phyloP scores from a whole-genome alignment of 208 protist species.

The Leishmania mexicana region DNA sequence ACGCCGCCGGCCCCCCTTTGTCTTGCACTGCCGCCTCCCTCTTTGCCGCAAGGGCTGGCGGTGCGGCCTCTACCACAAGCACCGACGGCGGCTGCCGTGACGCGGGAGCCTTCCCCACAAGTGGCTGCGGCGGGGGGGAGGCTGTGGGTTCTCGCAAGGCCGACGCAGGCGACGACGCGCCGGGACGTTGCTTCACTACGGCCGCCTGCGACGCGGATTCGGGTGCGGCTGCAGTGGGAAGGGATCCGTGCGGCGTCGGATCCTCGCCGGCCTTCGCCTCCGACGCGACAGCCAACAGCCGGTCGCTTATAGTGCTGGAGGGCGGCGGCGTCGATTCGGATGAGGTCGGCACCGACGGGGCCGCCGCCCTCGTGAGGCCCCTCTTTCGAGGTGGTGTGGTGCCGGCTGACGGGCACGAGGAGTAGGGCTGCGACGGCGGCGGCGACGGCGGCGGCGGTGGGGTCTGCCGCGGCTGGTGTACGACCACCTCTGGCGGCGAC shows the following conservation, averaged over 20 bases:
- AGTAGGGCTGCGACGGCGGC: neutral
- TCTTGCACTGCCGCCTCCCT: neutral
- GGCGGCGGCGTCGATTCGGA: neutral
- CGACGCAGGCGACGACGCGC: neutral
- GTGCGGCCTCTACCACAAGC: neutral
- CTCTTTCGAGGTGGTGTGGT: neutral
- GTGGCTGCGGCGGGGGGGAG: neutral
- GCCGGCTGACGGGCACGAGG: neutral
- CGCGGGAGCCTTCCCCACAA: neutral
- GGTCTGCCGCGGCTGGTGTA: neutral
- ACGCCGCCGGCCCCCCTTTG: neutral
- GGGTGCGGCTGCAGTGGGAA: neutral
- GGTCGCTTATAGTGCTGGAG: neutral
- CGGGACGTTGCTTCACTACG: constrained; percentile 6
- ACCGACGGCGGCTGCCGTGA: neutral
- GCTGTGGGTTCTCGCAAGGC: too few species aligned
- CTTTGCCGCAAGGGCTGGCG: neutral
- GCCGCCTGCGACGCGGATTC: constrained; percentile 1
- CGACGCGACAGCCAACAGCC: neutral
- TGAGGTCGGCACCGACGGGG: neutral
- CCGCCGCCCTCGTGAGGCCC: neutral
- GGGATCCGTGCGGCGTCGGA: constrained; percentile 10
- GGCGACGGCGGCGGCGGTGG: neutral
- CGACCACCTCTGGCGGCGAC: neutral
- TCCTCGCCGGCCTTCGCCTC: constrained; percentile 15